These are phyloP conservation scores for Trichosporon faecale DNA, from an alignment of 1,284 basidiomycete species.

Conservation along the genomic window DNA sequence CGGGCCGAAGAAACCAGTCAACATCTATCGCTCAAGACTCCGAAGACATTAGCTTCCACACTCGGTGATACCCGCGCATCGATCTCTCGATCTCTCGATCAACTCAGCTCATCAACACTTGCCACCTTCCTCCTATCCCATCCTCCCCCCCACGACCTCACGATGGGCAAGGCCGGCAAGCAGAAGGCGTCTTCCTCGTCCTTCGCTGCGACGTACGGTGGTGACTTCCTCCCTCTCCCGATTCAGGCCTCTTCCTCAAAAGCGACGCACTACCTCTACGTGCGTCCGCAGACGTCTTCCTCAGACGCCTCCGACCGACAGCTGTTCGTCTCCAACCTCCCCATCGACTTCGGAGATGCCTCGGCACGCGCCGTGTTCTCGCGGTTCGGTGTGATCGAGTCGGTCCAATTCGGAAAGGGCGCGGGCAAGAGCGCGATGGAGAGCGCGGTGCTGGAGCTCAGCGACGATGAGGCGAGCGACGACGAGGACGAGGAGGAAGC, in stretches of 20 bases:
- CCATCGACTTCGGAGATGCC: constrained; percentile 75
- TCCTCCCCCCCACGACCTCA: neutral
- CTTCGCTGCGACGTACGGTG: neutral
- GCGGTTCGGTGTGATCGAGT: constrained; percentile 69
- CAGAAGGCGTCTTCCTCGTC: neutral
- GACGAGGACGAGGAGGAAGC: constrained; percentile 52
- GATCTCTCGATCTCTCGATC: neutral
- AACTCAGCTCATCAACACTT: neutral
- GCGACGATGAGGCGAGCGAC: constrained; percentile 42
- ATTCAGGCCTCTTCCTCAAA: constrained; percentile 30
- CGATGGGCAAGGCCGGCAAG: constrained; percentile 8
- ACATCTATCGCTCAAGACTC: neutral
- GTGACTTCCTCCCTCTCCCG: constrained; percentile 37
- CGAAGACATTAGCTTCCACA: neutral
- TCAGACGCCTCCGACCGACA: constrained; percentile 56
- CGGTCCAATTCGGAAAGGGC: constrained; percentile 58
- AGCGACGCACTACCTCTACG: constrained; percentile 43
- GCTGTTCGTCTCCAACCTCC: constrained; percentile 79
- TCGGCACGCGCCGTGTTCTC: constrained; percentile 72
- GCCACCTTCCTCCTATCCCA: neutral
- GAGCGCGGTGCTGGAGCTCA: constrained; percentile 34
- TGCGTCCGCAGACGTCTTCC: constrained; percentile 33
- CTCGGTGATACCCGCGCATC: neutral
- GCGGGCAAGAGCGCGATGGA: constrained; percentile 33
- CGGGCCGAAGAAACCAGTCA: neutral